Percentiles rank a stretch among this genome's conserved stretches.
phyloP scores from a whole-genome alignment of 2,329 filamentous ascomycete species.

The Venturia effusa region DNA sequence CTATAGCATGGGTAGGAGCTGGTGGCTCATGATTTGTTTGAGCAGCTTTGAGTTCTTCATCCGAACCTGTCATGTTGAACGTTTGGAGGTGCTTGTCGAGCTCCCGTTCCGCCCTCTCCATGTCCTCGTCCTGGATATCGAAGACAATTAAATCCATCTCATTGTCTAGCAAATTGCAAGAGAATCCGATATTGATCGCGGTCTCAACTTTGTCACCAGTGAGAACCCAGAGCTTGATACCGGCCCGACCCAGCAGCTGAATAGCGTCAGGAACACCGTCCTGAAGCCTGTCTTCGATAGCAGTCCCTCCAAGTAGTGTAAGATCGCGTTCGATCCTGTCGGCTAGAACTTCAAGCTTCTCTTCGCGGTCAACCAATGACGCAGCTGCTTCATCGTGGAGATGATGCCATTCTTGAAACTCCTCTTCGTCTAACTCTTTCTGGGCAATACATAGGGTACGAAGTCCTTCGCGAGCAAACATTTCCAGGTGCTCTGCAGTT shows the following conservation, averaged over 20 bases:
- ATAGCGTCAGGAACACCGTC: slow-evolving; percentile 97
- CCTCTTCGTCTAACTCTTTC: slow-evolving; percentile 64
- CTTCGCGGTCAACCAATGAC: slow-evolving; percentile 75
- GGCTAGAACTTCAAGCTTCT: slow-evolving; percentile 82
- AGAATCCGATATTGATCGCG: slow-evolving; percentile 99
- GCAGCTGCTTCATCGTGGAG: slow-evolving; percentile 81
- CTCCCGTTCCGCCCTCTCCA: slow-evolving; percentile 54
- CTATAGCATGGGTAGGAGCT: slow-evolving; percentile 75
- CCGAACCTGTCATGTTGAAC: slow-evolving; percentile 74
- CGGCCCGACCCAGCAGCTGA: slow-evolving; percentile 76
- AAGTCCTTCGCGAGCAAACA: slow-evolving; percentile 92
- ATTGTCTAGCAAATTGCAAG: slow-evolving; percentile 93
- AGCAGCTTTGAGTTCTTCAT: slow-evolving; percentile 72
- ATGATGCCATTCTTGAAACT: slow-evolving; percentile 76
- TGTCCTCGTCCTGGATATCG: slow-evolving; percentile 66
- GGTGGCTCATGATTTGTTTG: slow-evolving; percentile 78
- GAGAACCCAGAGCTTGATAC: slow-evolving; percentile 97
- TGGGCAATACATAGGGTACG: slow-evolving; percentile 91
- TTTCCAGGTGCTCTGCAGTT: slow-evolving; percentile 89
- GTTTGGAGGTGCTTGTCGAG: slow-evolving; percentile 61
- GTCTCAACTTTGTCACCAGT: slow-evolving; percentile 99
- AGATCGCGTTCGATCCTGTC: slow-evolving; percentile 87
- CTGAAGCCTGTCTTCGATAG: slow-evolving; percentile 93
- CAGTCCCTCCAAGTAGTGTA: slow-evolving; percentile 80
- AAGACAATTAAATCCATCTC: slow-evolving; percentile 94